Evolutionary conservation across 257 asterid genomes (phyloP), one percentile per base, ranked within the genome.

Genomic region (Salvia hispanica): DNA sequence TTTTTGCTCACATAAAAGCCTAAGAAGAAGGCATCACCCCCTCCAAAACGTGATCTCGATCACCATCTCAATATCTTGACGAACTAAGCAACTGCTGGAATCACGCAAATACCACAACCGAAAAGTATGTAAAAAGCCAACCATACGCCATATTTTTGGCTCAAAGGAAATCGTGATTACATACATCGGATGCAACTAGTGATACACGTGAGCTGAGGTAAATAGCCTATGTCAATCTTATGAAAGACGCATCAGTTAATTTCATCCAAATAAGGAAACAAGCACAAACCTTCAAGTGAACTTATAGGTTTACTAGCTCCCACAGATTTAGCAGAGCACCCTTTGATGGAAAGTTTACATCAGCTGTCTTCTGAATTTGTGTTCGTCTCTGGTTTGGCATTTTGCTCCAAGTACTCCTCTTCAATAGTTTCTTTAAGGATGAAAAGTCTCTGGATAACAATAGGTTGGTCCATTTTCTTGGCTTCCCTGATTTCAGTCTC

Each of bases 401-500:
- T 73, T 46, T 61, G 68, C 75, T 83, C 89, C 91, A 92, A 79
- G 83, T 92, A 92, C 81, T 92, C 98, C 64, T 74, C 86, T 79
- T 92, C 98, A 6, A 92, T 81, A 43, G 91, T 89, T 70, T 90
- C 95, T 81, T 90, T 86, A 9, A 92, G 88, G 73, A 92, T 83
- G 82, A 78, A 84, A 25, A 92, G 97, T 66, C 98, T 86, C 82
- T 92, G 97, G 55, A 92, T 88, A 60, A 92, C 96, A 3, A 90
- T 73, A 15, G 96, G 98, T 76, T 81, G 85, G 78, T 74, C 84
- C 85, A 92, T 72, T 76, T 88, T 84, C 82, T 70, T 85, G 28
- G 98, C 98, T 83, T 92, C 96, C 78, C 90, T 83, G 31, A 88
- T 86, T 62, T 92, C 98, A 21, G 84, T 90, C 69, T 92, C 98